Evolutionary conservation across 2,329 filamentous ascomycete species (phyloP), one percentile per base, ranked within the genome.

Genomic region (Ophiostoma ulmi): DNA sequence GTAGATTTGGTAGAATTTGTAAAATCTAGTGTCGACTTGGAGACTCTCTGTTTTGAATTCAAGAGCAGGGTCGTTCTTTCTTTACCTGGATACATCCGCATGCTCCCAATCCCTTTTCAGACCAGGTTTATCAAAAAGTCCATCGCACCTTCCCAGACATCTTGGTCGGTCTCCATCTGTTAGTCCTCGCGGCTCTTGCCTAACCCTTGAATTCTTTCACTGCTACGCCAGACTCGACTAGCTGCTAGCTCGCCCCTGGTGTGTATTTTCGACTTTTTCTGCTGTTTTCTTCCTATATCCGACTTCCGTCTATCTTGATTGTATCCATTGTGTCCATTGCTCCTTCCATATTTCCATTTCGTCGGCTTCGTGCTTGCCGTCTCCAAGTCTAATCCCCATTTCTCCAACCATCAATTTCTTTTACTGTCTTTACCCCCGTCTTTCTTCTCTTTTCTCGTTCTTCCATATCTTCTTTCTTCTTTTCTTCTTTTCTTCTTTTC

Each of bases 201-300:
- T 39, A 26, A 13, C 55, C 48, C 41, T 48, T 20, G 17, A n/a
- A 1, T 20, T 48, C 44, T 5, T n/a, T 22, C 13, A 55, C 58
- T 58, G 66, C 55, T 39, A 26, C 31, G 65, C 63, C n/a, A 67
- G 14, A 55, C 31, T 58, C 20, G 22, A 44, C 35, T 39, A 41
- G 38, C 65, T 38, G 22, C 35, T 39, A 41, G 38, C 65, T 38
- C 20, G 35, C 36, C 65, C 38, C 14, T 20, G 20, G 17, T 31
- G 11, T 44, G 26, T 70, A 58, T 69, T 69, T 39, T 48, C 44
- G 13, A 35, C 36, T 6, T 22, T 64, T 41, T 44, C 17, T 48
- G 20, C 35, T 55, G n/a, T 39, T 20, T 58, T 31, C 8, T 8
- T 35, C 48, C n/a, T 58, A 14, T 58, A 58, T 58, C 44, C 44